Percentiles rank a stretch among this genome's conserved stretches.
These are phyloP conservation scores for Cryptosporidium tyzzeri DNA, from an alignment of 169 alveolate species.

Conservation along the genomic window DNA sequence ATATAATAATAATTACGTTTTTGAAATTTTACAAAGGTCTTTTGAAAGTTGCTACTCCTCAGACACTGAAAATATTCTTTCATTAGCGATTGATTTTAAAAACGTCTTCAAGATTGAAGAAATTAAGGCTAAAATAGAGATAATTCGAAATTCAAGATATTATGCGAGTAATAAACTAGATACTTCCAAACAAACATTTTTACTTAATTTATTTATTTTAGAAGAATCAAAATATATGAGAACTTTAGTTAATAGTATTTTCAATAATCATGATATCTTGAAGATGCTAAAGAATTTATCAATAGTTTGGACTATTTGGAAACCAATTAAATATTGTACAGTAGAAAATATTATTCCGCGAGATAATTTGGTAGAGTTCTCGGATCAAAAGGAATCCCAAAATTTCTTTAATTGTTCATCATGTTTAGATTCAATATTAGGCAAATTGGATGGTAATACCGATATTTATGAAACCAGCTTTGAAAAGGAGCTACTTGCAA, in stretches of 20 bases:
- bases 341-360: constrained; percentile 58
- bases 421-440: constrained; percentile 15
- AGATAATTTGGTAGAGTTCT: constrained; percentile 24
- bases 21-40: not conserved
- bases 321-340: constrained; percentile 35
- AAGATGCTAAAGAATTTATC: constrained; percentile 20
- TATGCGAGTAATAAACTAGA: not conserved
- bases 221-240: constrained; percentile 17
- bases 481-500: constrained; percentile 16
- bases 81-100: not conserved
- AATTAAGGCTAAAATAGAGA: not conserved
- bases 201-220: constrained; percentile 9
- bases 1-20: constrained; percentile 16
- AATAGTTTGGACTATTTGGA: constrained; percentile 46
- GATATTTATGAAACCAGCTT: not conserved
- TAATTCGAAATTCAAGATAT: constrained; percentile 6
- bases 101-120: not conserved
- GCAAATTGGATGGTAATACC: constrained; percentile 5
- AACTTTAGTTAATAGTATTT: not conserved
- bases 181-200: not conserved
- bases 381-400: constrained; percentile 32
- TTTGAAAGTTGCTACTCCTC: not conserved
- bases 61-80: not conserved
- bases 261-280: constrained; percentile 3
- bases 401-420: constrained; percentile 13